Percentiles rank a stretch among this genome's conserved stretches.
phyloP scores from a whole-genome alignment of 2,329 filamentous ascomycete genomes.

The Acrocalymma vagum region DNA sequence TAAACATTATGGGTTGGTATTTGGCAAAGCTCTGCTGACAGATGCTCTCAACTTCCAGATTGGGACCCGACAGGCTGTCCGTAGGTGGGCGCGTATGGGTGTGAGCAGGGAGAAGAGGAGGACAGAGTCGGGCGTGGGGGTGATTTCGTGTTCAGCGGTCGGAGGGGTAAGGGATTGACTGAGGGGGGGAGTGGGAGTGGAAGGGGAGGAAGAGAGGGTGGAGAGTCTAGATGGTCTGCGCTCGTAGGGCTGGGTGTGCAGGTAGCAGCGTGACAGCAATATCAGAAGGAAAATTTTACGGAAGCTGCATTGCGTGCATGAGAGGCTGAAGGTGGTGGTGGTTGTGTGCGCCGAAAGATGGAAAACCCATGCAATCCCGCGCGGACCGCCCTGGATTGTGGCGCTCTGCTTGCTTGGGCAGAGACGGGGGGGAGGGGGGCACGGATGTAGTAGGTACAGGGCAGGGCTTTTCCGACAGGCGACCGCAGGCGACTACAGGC shows the following conservation, averaged over 20 bases:
- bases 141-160: slow-evolving; percentile 6
- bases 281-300: slow-evolving; percentile 5
- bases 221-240: slow-evolving; percentile 2
- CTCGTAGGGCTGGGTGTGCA: background rate
- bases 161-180: slow-evolving; percentile 15
- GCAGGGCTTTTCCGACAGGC: no score
- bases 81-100: no score
- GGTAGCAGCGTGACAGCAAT: background rate
- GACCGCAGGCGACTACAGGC: no score
- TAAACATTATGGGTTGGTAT: no score
- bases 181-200: slow-evolving; percentile 10
- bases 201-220: slow-evolving; percentile 11
- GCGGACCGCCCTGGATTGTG: no score
- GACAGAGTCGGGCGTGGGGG: slow-evolving; percentile 28
- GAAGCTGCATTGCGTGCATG: slow-evolving; percentile 10
- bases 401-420: no score
- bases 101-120: slow-evolving; percentile 21
- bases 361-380: background rate
- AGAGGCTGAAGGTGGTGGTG: background rate
- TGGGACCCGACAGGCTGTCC: slow-evolving; percentile 57
- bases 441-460: no score
- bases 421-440: no score
- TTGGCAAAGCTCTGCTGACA: slow-evolving; percentile 27
- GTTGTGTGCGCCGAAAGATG: background rate
- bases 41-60: slow-evolving; percentile 36